Percentiles rank a stretch among this genome's conserved stretches.
phyloP scores from a whole-genome alignment of 495 filamentous ascomycete species.

The Trichoderma virens region DNA sequence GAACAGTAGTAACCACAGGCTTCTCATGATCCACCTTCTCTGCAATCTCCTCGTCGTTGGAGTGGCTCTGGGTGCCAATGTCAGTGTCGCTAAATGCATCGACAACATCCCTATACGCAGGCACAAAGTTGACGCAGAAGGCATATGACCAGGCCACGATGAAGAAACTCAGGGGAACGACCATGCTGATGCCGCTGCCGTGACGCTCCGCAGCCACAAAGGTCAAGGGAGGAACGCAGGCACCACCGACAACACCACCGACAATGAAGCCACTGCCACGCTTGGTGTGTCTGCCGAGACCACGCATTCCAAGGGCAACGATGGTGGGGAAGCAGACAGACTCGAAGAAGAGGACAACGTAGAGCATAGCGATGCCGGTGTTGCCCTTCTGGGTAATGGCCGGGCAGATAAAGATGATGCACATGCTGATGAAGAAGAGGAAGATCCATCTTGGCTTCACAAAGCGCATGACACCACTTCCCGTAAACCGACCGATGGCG shows the following conservation, averaged over 20 bases:
- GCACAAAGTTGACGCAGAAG: conserved; percentile 16
- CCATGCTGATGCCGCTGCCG: conserved; percentile 31
- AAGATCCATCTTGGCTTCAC: conserved; percentile 47
- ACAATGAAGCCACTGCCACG: conserved; percentile 55
- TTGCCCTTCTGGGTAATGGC: conserved; percentile 45
- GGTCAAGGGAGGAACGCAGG: conserved; percentile 55
- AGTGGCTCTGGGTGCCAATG: conserved; percentile 22
- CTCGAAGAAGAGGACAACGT: conserved; percentile 60
- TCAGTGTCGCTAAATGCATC: conserved; percentile 7
- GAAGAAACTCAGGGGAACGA: conserved; percentile 36
- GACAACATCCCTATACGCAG: background rate
- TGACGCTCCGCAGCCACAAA: conserved; percentile 46
- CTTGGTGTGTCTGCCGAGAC: conserved; percentile 64
- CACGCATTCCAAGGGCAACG: conserved; percentile 58
- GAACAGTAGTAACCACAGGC: background rate
- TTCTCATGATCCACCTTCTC: background rate
- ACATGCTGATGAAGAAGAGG: conserved; percentile 36
- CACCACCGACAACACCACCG: conserved; percentile 55
- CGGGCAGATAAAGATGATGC: conserved; percentile 52
- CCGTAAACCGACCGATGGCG: conserved; percentile 57
- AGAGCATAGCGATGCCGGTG: conserved; percentile 50
- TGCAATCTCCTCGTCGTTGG: conserved; percentile 41
- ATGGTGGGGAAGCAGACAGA: conserved; percentile 63
- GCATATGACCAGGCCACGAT: conserved; percentile 33
- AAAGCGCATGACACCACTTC: conserved; percentile 39